Conservation (phyloP, 768 basidiomycete genomes). For the Galerina sulciceps region DNA sequence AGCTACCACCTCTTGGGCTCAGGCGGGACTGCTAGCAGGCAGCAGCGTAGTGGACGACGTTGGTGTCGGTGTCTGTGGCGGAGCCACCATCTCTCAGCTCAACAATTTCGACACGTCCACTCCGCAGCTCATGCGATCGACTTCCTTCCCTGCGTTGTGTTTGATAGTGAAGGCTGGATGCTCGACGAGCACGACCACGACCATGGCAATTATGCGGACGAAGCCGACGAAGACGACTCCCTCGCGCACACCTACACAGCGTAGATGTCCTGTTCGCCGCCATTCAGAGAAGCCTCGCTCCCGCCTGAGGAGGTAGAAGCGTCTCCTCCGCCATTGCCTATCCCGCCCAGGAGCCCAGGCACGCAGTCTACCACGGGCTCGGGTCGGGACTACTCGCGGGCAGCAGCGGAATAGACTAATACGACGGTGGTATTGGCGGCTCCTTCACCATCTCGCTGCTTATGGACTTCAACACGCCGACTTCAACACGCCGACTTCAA, state of each 20-base stretch:
- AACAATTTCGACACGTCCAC: constrained; percentile 24
- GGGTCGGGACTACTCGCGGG: too few relatives aligned
- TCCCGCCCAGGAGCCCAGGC: constrained; percentile 19
- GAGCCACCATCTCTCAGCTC: not conserved
- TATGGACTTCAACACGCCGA: too few relatives aligned
- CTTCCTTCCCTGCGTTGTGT: too few relatives aligned
- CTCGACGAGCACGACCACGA: not conserved
- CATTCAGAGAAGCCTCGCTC: constrained; percentile 30
- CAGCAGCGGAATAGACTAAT: too few relatives aligned
- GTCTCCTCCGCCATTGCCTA: constrained; percentile 27
- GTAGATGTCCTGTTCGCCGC: constrained; percentile 26
- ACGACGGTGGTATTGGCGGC: too few relatives aligned
- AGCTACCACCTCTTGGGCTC: too few relatives aligned
- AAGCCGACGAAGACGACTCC: not conserved
- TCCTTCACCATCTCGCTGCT: too few relatives aligned
- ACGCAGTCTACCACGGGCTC: too few relatives aligned
- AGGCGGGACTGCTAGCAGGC: too few relatives aligned
- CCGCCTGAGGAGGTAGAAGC: constrained; percentile 8
- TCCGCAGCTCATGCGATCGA: not conserved
- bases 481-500: too few relatives aligned
- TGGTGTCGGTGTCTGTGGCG: too few relatives aligned
- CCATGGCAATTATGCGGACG: not conserved
- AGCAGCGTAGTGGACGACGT: too few relatives aligned
- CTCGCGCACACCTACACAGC: not conserved
- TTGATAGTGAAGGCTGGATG: not conserved